Conservation (phyloP, 345 rosid genomes). For the Bruguiera gymnorhiza region DNA sequence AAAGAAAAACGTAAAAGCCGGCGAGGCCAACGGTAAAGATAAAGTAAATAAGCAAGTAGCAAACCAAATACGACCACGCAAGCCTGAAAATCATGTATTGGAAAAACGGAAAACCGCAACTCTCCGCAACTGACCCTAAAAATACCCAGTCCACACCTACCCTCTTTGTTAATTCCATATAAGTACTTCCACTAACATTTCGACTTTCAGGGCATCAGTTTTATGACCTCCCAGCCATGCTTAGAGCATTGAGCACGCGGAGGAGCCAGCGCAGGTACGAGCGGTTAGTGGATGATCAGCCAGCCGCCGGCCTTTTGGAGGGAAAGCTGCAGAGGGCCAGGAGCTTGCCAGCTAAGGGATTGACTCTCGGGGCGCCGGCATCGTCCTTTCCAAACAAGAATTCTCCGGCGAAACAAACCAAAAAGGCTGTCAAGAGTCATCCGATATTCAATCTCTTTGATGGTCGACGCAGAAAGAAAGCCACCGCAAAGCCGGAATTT, state of each 20-base stretch:
- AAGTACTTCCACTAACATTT: not conserved
- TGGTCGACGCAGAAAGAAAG: constrained; percentile 47
- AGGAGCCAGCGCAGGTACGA: constrained; percentile 52
- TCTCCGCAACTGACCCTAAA: not conserved
- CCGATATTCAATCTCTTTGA: constrained; percentile 59
- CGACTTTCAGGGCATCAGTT: not conserved
- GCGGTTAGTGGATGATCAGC: constrained; percentile 36
- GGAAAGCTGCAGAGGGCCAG: constrained; percentile 40
- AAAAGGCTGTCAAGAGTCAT: constrained; percentile 43
- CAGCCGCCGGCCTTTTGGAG: constrained; percentile 22
- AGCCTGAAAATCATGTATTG: not conserved
- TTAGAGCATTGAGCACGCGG: constrained; percentile 56
- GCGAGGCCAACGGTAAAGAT: not conserved
- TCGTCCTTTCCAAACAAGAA: not conserved
- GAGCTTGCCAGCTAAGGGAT: constrained; percentile 43
- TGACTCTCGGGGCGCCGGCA: constrained; percentile 24
- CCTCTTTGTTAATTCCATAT: not conserved
- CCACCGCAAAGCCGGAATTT: constrained; percentile 64
- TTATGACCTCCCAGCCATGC: constrained; percentile 30
- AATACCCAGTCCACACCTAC: constrained; percentile 6
- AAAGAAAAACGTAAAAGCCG: not conserved
- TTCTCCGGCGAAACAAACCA: constrained; percentile 21
- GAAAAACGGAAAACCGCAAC: not conserved
- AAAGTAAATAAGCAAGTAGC: not conserved
- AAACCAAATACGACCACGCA: constrained; percentile 12